Evolutionary conservation across 495 filamentous ascomycete genomes (phyloP), one percentile per base, ranked within the genome.

Genomic region (Aspergillus sclerotioniger): DNA sequence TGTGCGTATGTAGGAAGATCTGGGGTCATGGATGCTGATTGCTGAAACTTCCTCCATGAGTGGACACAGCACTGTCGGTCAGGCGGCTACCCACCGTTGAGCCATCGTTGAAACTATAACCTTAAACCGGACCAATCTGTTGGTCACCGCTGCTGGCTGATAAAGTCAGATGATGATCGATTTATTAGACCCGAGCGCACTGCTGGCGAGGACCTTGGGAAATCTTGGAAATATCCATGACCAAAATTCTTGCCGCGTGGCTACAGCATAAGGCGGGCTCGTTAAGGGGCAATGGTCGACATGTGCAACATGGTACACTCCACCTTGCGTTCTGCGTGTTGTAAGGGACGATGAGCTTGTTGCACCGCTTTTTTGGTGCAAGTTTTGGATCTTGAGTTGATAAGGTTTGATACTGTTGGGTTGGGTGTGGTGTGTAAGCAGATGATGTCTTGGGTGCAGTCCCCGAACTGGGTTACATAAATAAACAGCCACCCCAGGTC

Each of bases 71-170:
- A 21, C 12, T 28, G 13, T 50, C 47, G 47, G 47, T 50, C 47
- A 50, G 47, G 47, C 47, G 47, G 10, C 47, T 28, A 32, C 31
- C 47, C 25, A 32, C 19, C 28, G 47, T 25, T 50, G 47, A 50
- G 47, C 28, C 6, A 31, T 50, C 16, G 25, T 28, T 25, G 44
- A 31, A 16, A 16, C 21, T 29, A 21, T 49, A 49, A 49, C 46
- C 46, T 49, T 49, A 49, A 49, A 29, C 28, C 20, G 21, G 46
- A 6, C 20, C 44, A 28, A 47, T 47, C 44, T 28, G 44, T 6
- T 47, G 17, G 17, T 8, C 20, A 9, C 8, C 17, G 20, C 3
- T 21, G 9, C 20, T n/a, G 16, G 16, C 6, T 15, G 44, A 9
- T 9, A 3, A 17, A 21, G 16, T 47, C 44, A 47, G 44, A 47